Conservation (phyloP, 495 filamentous ascomycete species). For the Penicillium pulvis region DNA sequence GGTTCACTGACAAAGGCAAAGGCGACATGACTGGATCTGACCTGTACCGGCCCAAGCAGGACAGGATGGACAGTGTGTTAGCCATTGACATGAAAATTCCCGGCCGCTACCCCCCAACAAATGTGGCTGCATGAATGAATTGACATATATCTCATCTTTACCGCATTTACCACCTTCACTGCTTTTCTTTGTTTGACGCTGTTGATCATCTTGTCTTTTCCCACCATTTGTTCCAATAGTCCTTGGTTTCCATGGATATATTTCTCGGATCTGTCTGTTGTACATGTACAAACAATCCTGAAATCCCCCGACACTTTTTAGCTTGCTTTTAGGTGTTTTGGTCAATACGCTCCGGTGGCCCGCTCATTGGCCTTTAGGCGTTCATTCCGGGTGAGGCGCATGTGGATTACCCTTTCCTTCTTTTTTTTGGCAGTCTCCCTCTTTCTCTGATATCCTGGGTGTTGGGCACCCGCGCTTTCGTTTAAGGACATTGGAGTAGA, state of each 20-base stretch:
- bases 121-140: slow-evolving; percentile 32
- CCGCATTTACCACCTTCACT: slow-evolving; percentile 5
- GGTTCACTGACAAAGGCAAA: slow-evolving; percentile 6
- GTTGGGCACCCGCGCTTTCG: slow-evolving; percentile 10
- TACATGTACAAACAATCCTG: slow-evolving; percentile 10
- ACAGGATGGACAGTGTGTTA: slow-evolving; percentile 36
- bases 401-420: slow-evolving; percentile 18
- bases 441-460: slow-evolving; percentile 8
- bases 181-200: slow-evolving; percentile 3
- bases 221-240: not conserved
- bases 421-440: slow-evolving; percentile 5
- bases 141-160: slow-evolving; percentile 8
- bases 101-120: slow-evolving; percentile 39
- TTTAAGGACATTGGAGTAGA: slow-evolving; percentile 1
- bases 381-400: slow-evolving; percentile 24
- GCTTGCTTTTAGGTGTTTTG: slow-evolving; percentile 21
- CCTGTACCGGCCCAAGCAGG: slow-evolving; percentile 25
- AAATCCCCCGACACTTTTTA: slow-evolving; percentile 11
- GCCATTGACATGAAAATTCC: slow-evolving; percentile 44
- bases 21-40: slow-evolving; percentile 10
- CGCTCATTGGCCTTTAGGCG: slow-evolving; percentile 7
- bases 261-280: not conserved
- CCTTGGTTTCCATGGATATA: slow-evolving; percentile 3
- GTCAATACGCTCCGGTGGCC: slow-evolving; percentile 12
- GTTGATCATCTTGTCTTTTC: not conserved